Base-by-base conservation (phyloP, 1,284 basidiomycete genomes). In the Mycosarcoma mackinlayi region DNA sequence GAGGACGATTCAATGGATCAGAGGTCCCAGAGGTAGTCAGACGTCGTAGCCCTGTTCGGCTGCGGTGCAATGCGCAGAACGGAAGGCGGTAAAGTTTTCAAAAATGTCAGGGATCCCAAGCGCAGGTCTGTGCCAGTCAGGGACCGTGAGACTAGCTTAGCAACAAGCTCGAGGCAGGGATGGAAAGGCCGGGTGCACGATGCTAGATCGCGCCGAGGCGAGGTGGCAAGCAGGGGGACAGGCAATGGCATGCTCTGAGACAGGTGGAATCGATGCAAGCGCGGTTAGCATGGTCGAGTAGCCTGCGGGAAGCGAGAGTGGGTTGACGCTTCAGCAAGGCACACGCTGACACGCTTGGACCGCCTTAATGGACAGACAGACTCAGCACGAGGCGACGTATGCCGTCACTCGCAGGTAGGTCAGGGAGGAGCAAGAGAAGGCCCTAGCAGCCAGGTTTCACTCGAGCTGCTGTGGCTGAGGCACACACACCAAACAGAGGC, bases 121-220 rank as follows among this genome's bases (percentile, higher is more conserved):
- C n/a, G n/a, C n/a, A n/a, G 42, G 18, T 37, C 24, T 34, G 41
- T 37, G 45, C 51, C 49, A 58, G 50, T 51, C 49, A 64, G 50
- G 55, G 55, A 45, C 19, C 45, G 50, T 54, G 55, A 30, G 53
- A 47, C 49, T 19, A 35, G 11, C 11, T 31, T 24, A 38, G 63
- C n/a, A 21, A 42, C 63, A 48, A 66, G 63, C 63, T 59, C 37
- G 41, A 59, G 34, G 63, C 44, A 59, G 52, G 52, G 63, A 28
- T 37, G 24, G 34, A 40, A 41, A 21, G 47, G 52, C 44, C 46
- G 38, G 27, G 21, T 39, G 55, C 45, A 21, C 47, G 31, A 53
- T 23, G 44, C 49, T 47, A 42, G 25, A 35, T 49, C 35, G 35
- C 18, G 21, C 18, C 50, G 25, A 64, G 46, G 54, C 34, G 45